Evolutionary conservation across 441 rosid species (phyloP).

Genomic region (Euphorbia celastroides): DNA sequence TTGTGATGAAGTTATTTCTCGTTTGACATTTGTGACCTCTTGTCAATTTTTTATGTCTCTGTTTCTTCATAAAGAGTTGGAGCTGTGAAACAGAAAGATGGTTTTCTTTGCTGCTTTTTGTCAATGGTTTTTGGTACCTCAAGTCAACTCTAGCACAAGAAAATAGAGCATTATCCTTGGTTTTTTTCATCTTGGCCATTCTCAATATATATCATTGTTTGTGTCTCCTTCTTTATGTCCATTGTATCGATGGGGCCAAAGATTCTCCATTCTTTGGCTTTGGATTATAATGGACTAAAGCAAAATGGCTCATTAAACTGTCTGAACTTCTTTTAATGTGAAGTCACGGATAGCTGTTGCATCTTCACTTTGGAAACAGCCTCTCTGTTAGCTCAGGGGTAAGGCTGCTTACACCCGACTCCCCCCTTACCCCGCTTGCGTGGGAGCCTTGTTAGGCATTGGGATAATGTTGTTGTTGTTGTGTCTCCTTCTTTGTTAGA

Average conservation of each 20-base stretch:
- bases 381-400: no score
- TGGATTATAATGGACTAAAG: no score
- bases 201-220: not conserved
- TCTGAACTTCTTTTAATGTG: no score
- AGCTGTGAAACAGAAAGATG: not conserved
- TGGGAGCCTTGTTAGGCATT: no score
- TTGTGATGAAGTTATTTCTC: not conserved
- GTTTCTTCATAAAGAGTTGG: constrained; percentile 1
- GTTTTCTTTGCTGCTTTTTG: not conserved
- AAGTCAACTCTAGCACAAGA: constrained; percentile 8
- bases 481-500: not conserved
- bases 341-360: no score
- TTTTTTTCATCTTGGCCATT: not conserved
- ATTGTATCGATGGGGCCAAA: no score
- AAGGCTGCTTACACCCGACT: no score
- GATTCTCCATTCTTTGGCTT: no score
- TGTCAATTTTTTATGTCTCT: constrained; percentile 10
- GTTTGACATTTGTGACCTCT: constrained; percentile 11
- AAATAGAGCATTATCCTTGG: not conserved
- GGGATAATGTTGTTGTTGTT: no score
- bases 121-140: constrained; percentile 4
- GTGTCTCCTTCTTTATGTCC: not conserved
- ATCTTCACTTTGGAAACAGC: no score
- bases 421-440: no score
- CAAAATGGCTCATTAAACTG: no score